A percentile compares a stretch with the other conserved stretches of the same genome.
Conservation (phyloP, 257 asterid species). For the Verbascum thapsus region DNA sequence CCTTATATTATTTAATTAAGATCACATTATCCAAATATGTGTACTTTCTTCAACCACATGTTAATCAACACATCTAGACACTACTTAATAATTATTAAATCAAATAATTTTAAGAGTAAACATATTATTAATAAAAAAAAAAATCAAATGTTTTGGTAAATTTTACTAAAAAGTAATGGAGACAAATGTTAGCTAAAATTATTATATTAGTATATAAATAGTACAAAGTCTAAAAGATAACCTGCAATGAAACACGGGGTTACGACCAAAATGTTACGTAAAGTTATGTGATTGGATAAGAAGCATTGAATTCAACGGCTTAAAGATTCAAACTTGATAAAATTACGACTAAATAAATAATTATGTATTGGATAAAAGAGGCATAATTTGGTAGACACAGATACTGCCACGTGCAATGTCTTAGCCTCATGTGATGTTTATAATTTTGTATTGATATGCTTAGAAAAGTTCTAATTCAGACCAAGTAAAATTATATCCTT, state of each 20-base stretch:
- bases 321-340: conserved; percentile 1
- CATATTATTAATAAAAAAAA: too few species aligned
- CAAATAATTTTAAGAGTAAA: too few species aligned
- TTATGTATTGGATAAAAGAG: conserved; percentile 30
- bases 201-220: not conserved
- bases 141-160: too few species aligned
- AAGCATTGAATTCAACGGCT: conserved; percentile 22
- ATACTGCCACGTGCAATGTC: conserved; percentile 37
- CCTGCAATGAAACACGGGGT: not conserved
- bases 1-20: too few species aligned
- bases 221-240: not conserved
- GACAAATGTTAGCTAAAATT: not conserved
- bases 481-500: too few species aligned
- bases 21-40: too few species aligned
- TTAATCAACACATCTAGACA: not conserved
- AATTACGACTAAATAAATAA: too few species aligned
- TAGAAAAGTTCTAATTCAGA: too few species aligned
- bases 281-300: conserved; percentile 28
- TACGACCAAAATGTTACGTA: not conserved
- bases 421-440: not conserved
- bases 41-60: conserved; percentile 33
- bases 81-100: not conserved
- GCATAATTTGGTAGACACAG: conserved; percentile 26
- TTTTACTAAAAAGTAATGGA: too few species aligned
- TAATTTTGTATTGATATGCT: too few species aligned